Evolutionary conservation across 2,329 filamentous ascomycete genomes (phyloP).

Genomic region (Trichoderma sp.): DNA sequence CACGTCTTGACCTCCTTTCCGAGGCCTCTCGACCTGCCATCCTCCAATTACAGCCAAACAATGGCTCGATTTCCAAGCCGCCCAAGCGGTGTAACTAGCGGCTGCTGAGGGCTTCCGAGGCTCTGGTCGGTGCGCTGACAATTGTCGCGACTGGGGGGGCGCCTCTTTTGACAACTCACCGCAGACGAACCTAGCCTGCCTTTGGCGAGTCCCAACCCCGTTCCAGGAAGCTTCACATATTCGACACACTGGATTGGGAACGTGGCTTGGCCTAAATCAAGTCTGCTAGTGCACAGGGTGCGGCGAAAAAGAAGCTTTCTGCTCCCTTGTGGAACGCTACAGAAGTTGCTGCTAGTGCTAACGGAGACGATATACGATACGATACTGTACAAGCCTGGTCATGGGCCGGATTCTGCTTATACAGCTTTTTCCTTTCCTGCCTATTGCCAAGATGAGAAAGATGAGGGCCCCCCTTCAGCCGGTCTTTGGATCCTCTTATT

Average conservation of each 20-base stretch:
- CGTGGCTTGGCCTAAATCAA: slow-evolving; percentile 7
- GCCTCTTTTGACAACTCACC: slow-evolving; percentile 16
- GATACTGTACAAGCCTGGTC: neutral
- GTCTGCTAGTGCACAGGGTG: neutral
- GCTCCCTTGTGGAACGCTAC: neutral
- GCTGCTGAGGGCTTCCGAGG: slow-evolving; percentile 10
- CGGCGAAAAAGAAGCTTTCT: slow-evolving; percentile 1
- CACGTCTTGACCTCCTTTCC: slow-evolving; percentile 10
- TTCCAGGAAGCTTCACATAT: neutral
- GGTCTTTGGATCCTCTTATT: neutral
- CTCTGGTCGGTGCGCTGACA: slow-evolving; percentile 10
- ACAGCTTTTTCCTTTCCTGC: neutral
- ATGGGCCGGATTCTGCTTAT: neutral
- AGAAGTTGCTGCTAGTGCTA: neutral
- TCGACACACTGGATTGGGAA: slow-evolving; percentile 15
- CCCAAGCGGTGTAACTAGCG: slow-evolving; percentile 20
- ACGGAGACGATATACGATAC: neutral
- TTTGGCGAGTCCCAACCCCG: neutral
- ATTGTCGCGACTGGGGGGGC: neutral
- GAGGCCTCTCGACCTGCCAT: neutral
- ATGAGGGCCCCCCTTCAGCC: neutral
- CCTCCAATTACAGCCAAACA: slow-evolving; percentile 7
- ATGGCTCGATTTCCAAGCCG: neutral
- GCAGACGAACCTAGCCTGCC: slow-evolving; percentile 9
- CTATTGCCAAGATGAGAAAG: neutral